Conservation (phyloP, 768 basidiomycete species). For the Trametes elegans region DNA sequence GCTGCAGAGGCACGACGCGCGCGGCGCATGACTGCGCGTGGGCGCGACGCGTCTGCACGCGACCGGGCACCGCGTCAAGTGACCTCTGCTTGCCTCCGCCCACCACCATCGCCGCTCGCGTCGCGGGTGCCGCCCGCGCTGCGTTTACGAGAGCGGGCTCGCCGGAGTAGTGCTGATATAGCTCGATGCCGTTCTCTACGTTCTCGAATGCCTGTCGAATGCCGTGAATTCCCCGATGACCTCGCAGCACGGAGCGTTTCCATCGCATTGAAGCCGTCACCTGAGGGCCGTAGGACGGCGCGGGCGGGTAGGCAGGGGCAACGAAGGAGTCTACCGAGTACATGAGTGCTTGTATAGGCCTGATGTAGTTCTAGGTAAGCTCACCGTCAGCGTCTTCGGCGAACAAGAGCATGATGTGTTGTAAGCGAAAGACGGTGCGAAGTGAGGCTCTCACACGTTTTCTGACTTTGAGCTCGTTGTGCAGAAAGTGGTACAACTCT, state of each 20-base stretch:
- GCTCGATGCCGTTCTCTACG: neutral
- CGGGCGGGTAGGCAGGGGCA: neutral
- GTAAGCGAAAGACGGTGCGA: too few relatives aligned
- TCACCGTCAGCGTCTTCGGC: neutral
- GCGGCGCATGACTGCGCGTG: neutral
- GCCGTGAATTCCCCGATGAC: slow-evolving; percentile 7
- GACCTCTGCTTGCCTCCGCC: neutral
- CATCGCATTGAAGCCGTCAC: slow-evolving; percentile 7
- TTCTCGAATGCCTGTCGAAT: slow-evolving; percentile 8
- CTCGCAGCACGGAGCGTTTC: neutral
- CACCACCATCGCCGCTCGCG: neutral
- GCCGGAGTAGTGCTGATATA: neutral
- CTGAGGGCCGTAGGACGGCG: neutral
- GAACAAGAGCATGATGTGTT: too few relatives aligned
- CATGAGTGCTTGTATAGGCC: neutral
- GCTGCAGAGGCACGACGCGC: neutral
- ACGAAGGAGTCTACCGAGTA: neutral
- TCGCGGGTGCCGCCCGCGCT: neutral
- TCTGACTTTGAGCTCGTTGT: too few relatives aligned
- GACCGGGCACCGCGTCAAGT: slow-evolving; percentile 7
- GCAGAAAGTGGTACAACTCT: too few relatives aligned
- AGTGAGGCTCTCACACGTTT: too few relatives aligned
- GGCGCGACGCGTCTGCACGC: slow-evolving; percentile 3
- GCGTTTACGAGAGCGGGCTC: neutral
- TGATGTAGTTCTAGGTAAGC: neutral